Evolutionary conservation across 2,329 filamentous ascomycete genomes (phyloP), one percentile per base, ranked within the genome.

Genomic region (Rhynchosporium agropyri): DNA sequence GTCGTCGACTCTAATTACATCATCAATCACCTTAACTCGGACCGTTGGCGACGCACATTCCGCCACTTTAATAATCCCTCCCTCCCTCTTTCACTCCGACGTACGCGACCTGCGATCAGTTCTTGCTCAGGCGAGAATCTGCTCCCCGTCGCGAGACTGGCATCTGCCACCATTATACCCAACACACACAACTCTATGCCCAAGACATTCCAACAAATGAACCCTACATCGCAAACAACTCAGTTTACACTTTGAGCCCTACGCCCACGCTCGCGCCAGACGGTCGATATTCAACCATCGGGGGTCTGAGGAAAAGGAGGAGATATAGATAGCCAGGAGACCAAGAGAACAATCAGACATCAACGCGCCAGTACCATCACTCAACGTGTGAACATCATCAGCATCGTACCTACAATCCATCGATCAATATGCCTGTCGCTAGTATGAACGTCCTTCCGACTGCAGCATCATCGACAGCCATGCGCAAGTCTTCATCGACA

Each of bases 201-300:
- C 77, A 82, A 72, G 74, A 76, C 76, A 79, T 69, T 76, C 74
- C 76, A 78, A 79, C 80, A 78, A 83, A 83, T 83, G 81, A 81
- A 77, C 79, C 79, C 74, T 75, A 78, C 75, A 78, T 76, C 74
- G 69, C 73, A 75, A 67, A 75, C 80, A 78, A 79, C 79, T 80
- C 67, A 72, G 67, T 83, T 82, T 84, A 87, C 85, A 82, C 86
- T 88, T 88, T 89, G 85, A 88, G 85, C 78, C 82, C 81, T 80
- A 87, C 85, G 85, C 72, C 73, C 69, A 68, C 69, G 70, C 73
- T 70, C 71, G 73, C 68, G 62, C 65, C 71, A 73, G 72, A 73
- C 74, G 73, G 73, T 76, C 72, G 50, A 53, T 53, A 53, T 53
- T 74, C 71, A 74, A 72, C 73, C 67, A 74, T 75, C 72, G 69